Evolutionary conservation across 306 rosid species (phyloP), one percentile per base, ranked within the genome.

Genomic region (Pyrus betulifolia): DNA sequence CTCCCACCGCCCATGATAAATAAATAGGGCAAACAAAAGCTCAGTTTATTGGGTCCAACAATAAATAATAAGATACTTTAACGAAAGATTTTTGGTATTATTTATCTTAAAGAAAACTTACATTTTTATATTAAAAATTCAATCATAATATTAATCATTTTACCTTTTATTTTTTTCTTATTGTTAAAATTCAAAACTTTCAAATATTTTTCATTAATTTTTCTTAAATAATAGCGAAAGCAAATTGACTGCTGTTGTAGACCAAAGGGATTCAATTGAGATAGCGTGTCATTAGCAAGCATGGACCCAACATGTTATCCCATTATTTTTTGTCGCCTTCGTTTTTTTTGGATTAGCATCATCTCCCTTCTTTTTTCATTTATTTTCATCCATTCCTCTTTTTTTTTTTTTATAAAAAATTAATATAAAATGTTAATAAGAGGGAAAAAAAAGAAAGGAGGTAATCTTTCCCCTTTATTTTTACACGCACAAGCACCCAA

Each of bases 251-350:
- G 68, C 81, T 72, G 78, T 11, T 54, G 86, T 25, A 76, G 86
- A 85, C 88, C 86, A 83, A 82, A 76, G 72, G 70, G 71, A 81
- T 79, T 82, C 66, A 84, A 84, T 69, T 73, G 4, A 76, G 87
- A 87, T 42, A 52, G 63, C 11, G 3, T 40, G 11, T 2, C 2
- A 42, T 62, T 81, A 74, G 85, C 71, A 77, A 82, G 86, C 86
- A 80, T 64, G 85, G 76, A 70, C 76, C 83, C 87, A 86, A 85
- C 90, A 88, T 83, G 78, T 63, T 74, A 89, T 78, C 87, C 92
- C 89, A 82, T 88, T 52, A 71, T 44, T 22, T 68, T 83, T 83
- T 90, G 85, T 82, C 8, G 9, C 9, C 8, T 35, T 35, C 40
- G 7, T 35, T 35, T 35, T 35, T 35, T 35, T 35, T 35, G 2